Evolutionary conservation across 441 rosid species (phyloP).

Genomic region (Populus tomentosa): DNA sequence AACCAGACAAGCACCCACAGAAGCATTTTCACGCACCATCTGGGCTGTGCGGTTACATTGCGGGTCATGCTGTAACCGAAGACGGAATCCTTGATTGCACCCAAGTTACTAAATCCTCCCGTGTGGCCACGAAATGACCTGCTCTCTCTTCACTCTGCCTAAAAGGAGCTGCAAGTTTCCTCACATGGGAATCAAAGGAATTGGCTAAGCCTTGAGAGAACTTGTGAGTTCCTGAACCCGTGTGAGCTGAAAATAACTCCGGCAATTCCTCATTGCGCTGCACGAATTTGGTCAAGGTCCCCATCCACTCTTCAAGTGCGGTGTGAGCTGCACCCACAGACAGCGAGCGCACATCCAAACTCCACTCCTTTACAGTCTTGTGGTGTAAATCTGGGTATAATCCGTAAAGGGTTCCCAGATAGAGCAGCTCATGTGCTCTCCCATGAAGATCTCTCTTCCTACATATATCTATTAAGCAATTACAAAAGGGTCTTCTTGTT

Average conservation of each 20-base stretch:
- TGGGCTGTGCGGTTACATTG: neutral
- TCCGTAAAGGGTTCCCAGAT: slow-evolving; percentile 75
- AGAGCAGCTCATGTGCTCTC: slow-evolving; percentile 82
- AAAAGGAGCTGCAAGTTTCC: slow-evolving; percentile 69
- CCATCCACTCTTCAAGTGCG: slow-evolving; percentile 91
- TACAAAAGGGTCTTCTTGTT: slow-evolving; percentile 81
- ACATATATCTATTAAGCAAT: slow-evolving; percentile 87
- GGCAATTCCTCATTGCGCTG: slow-evolving; percentile 67
- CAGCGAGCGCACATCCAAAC: slow-evolving; percentile 77
- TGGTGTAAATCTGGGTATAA: slow-evolving; percentile 74
- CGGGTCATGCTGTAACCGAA: slow-evolving; percentile 14
- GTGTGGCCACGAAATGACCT: slow-evolving; percentile 70
- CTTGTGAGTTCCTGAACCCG: slow-evolving; percentile 78
- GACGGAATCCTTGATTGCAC: slow-evolving; percentile 53
- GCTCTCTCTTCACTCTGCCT: slow-evolving; percentile 56
- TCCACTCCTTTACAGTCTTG: slow-evolving; percentile 69
- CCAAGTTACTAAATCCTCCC: slow-evolving; percentile 75
- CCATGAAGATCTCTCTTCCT: slow-evolving; percentile 44
- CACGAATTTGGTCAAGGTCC: slow-evolving; percentile 52
- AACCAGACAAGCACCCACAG: neutral
- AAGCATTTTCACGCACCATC: neutral
- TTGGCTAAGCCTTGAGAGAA: slow-evolving; percentile 73
- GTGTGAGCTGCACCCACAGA: slow-evolving; percentile 90
- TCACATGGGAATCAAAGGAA: slow-evolving; percentile 64
- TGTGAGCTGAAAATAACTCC: slow-evolving; percentile 66